phyloP scores from a whole-genome alignment of 1,284 basidiomycete genomes.

The Moesziomyces sp. region DNA sequence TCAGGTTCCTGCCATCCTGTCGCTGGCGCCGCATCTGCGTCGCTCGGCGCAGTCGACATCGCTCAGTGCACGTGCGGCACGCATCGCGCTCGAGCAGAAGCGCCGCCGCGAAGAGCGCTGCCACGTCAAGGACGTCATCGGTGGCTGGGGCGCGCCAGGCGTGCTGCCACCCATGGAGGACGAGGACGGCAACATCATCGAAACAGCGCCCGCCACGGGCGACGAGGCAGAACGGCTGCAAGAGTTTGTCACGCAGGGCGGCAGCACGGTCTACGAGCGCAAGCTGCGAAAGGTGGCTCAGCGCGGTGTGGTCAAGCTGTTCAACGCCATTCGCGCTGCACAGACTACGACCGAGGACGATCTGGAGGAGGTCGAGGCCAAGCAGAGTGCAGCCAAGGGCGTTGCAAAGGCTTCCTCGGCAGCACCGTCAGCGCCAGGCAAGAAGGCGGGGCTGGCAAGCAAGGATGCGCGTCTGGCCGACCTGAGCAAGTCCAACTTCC shows the following conservation, averaged over 20 bases:
- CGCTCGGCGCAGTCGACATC: slow-evolving; percentile 53
- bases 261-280: slow-evolving; percentile 59
- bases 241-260: slow-evolving; percentile 54
- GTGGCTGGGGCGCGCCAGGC: slow-evolving; percentile 65
- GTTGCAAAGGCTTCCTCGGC: slow-evolving; percentile 1
- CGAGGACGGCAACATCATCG: slow-evolving; percentile 47
- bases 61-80: slow-evolving; percentile 60
- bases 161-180: slow-evolving; percentile 42
- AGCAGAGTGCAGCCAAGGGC: slow-evolving; percentile 18
- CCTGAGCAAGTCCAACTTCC: slow-evolving; percentile 65
- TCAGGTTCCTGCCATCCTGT: slow-evolving; percentile 52
- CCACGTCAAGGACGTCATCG: slow-evolving; percentile 64
- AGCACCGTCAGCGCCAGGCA: slow-evolving; percentile 3
- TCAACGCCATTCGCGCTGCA: slow-evolving; percentile 66
- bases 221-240: slow-evolving; percentile 28
- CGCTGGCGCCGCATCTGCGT: slow-evolving; percentile 63
- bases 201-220: slow-evolving; percentile 9
- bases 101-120: slow-evolving; percentile 58
- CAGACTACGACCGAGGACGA: slow-evolving; percentile 61
- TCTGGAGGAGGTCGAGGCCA: slow-evolving; percentile 45
- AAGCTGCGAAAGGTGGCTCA: slow-evolving; percentile 64
- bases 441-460: slow-evolving; percentile 54
- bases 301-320: slow-evolving; percentile 66
- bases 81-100: slow-evolving; percentile 59
- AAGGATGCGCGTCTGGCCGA: slow-evolving; percentile 57